Evolutionary conservation across 257 asterid genomes (phyloP).

Genomic region (Thymus mandschuricus): DNA sequence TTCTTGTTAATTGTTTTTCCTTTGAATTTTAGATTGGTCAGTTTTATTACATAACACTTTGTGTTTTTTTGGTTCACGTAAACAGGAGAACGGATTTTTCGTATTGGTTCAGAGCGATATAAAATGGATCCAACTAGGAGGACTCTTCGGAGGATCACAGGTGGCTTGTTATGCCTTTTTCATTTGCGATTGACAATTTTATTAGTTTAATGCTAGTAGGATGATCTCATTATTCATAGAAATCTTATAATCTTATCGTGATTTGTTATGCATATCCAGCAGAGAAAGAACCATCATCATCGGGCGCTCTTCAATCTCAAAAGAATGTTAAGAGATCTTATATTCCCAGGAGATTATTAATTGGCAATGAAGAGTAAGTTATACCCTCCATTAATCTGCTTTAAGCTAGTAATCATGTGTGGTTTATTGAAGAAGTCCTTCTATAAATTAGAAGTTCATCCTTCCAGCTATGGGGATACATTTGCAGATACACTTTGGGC

Average conservation of each 20-base stretch:
- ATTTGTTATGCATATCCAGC: constrained; percentile 40
- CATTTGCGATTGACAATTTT: constrained; percentile 14
- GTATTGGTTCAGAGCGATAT: constrained; percentile 91
- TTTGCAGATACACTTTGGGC: not conserved
- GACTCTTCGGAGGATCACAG: constrained; percentile 82
- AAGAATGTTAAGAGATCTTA: constrained; percentile 57
- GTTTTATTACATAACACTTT: constrained; percentile 25
- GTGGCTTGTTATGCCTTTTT: constrained; percentile 43
- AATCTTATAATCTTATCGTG: constrained; percentile 26
- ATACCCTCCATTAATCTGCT: constrained; percentile 26
- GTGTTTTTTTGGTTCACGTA: constrained; percentile 29
- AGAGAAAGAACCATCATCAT: constrained; percentile 55
- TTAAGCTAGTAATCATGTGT: constrained; percentile 1
- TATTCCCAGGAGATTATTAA: constrained; percentile 76
- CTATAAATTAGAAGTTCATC: not conserved
- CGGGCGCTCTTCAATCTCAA: constrained; percentile 42
- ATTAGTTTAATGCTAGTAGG: not conserved
- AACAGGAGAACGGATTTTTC: constrained; percentile 90
- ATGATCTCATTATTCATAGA: constrained; percentile 20
- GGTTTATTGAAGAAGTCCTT: constrained; percentile 18
- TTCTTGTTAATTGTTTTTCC: constrained; percentile 12
- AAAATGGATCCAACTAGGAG: constrained; percentile 88
- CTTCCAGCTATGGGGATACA: constrained; percentile 18
- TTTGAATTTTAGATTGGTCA: constrained; percentile 20
- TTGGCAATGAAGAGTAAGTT: constrained; percentile 92